These are phyloP conservation scores for Uronychia setigera DNA, from an alignment of 73 alveolate species.

Conservation along the genomic window DNA sequence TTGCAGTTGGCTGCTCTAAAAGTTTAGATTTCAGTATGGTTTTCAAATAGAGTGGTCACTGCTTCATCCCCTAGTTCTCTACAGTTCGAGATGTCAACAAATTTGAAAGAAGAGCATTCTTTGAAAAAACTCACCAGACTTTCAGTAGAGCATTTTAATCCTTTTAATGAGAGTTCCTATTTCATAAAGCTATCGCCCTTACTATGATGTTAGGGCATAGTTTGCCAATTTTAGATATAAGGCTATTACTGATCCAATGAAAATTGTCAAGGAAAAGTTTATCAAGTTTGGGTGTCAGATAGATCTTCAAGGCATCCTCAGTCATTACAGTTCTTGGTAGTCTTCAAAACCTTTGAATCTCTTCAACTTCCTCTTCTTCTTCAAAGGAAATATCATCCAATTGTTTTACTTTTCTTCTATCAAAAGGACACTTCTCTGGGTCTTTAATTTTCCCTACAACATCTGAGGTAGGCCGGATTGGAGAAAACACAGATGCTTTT, in stretches of 20 bases:
- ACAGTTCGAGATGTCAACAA: constrained; percentile 44
- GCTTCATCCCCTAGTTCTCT: constrained; percentile 1
- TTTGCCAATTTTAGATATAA: constrained; percentile 43
- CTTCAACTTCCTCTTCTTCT: constrained; percentile 27
- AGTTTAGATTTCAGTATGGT: constrained; percentile 9
- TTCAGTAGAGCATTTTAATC: constrained; percentile 23
- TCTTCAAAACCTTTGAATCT: constrained; percentile 25
- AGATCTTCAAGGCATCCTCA: constrained; percentile 43
- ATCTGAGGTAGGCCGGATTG: constrained; percentile 17
- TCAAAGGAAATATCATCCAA: constrained; percentile 48
- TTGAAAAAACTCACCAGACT: constrained; percentile 13
- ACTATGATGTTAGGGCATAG: constrained; percentile 31
- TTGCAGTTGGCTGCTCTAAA: constrained; percentile 30
- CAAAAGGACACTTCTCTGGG: constrained; percentile 54
- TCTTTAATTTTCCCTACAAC: constrained; percentile 43
- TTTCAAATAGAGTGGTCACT: constrained; percentile 7
- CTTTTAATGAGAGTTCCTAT: constrained; percentile 23
- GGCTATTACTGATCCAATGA: constrained; percentile 36
- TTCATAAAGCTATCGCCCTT: not conserved
- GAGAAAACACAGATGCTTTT: constrained; percentile 24
- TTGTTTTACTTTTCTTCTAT: constrained; percentile 42
- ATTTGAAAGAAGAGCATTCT: not conserved
- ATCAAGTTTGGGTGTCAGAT: constrained; percentile 33
- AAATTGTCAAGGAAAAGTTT: constrained; percentile 38
- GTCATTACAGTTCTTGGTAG: constrained; percentile 40